Evolutionary conservation across 2,329 filamentous ascomycete species (phyloP).

Genomic region (Xenoacremonium recifei): DNA sequence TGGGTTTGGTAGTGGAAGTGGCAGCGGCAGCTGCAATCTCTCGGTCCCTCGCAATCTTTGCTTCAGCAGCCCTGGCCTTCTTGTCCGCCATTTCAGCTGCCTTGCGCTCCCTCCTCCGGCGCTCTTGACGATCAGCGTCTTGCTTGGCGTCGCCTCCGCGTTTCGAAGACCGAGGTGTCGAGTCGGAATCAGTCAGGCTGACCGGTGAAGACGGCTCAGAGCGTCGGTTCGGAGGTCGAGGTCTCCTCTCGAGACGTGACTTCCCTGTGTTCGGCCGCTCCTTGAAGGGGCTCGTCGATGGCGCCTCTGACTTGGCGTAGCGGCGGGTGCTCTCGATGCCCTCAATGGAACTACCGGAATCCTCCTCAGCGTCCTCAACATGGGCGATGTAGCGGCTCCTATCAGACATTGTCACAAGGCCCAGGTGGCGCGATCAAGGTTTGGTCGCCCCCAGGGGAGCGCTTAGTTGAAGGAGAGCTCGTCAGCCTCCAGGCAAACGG

Average conservation of each 20-base stretch:
- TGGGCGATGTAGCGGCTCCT: constrained; percentile 36
- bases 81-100: constrained; percentile 23
- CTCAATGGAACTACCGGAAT: constrained; percentile 42
- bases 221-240: constrained; percentile 29
- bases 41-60: constrained; percentile 18
- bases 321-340: constrained; percentile 38
- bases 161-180: constrained; percentile 38
- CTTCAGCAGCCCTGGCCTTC: constrained; percentile 23
- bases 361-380: constrained; percentile 54
- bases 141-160: constrained; percentile 26
- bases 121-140: constrained; percentile 29
- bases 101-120: constrained; percentile 27
- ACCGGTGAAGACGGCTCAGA: constrained; percentile 36
- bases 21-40: too few relatives aligned
- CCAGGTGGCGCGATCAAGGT: constrained; percentile 18
- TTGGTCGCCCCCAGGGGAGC: constrained; percentile 17
- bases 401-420: constrained; percentile 41
- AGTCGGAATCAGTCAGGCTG: constrained; percentile 42
- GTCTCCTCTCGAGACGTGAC: constrained; percentile 39
- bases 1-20: constrained; percentile 23
- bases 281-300: constrained; percentile 39
- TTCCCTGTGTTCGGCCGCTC: constrained; percentile 53
- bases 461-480: constrained; percentile 19
- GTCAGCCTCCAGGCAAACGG: constrained; percentile 22
- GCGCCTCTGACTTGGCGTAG: constrained; percentile 49